Conservation (phyloP, 139 green algal genomes). For the Nannochloris sp. region DNA sequence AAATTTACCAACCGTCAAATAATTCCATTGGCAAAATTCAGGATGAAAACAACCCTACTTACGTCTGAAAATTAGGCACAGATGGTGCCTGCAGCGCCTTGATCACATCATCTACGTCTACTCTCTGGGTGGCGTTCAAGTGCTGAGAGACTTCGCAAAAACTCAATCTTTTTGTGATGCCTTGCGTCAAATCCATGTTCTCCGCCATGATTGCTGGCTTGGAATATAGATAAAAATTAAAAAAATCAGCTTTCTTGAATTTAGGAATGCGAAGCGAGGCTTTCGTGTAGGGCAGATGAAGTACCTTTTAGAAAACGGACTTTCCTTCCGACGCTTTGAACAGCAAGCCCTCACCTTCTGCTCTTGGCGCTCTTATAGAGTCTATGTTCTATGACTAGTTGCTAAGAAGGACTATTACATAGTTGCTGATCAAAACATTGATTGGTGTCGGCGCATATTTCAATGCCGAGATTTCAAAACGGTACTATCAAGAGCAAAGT, state of each 20-base stretch:
- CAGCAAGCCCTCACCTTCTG: too few species aligned
- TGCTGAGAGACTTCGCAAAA: slow-evolving; percentile 5
- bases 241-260: not conserved
- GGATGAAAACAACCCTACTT: not conserved
- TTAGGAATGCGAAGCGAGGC: too few species aligned
- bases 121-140: not conserved
- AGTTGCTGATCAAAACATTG: too few species aligned
- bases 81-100: slow-evolving; percentile 3
- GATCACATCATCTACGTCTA: slow-evolving; percentile 17
- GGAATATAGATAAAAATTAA: not conserved
- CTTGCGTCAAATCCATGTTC: not conserved
- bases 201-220: not conserved
- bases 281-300: too few species aligned
- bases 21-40: not conserved
- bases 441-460: too few species aligned
- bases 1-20: not conserved
- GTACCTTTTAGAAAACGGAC: too few species aligned
- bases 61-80: slow-evolving; percentile 21
- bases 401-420: too few species aligned
- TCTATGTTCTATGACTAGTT: too few species aligned
- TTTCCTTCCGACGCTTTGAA: too few species aligned
- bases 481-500: too few species aligned
- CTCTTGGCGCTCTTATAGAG: too few species aligned
- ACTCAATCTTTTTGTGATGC: slow-evolving; percentile 1
- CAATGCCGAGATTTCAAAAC: too few species aligned